Conservation (phyloP, 2,329 filamentous ascomycete genomes). For the Epichloe coenophiala region DNA sequence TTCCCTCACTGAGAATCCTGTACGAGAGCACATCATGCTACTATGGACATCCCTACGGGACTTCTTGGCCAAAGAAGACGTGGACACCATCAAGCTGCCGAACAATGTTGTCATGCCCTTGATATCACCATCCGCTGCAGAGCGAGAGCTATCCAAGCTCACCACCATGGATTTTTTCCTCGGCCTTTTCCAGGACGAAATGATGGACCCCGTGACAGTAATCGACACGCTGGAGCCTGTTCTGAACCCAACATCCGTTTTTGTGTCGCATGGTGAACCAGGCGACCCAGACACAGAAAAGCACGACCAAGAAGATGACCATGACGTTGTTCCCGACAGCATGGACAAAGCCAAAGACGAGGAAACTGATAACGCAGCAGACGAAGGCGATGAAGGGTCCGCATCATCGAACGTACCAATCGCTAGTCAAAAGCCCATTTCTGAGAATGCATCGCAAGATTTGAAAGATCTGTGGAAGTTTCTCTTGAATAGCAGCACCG, state of each 20-base stretch:
- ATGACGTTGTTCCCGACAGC: not conserved
- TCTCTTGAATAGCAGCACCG: constrained; percentile 65
- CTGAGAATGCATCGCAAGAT: constrained; percentile 39
- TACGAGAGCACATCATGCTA: constrained; percentile 41
- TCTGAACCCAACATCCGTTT: constrained; percentile 56
- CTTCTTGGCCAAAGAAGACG: constrained; percentile 27
- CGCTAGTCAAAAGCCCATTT: constrained; percentile 25
- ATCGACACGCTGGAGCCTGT: constrained; percentile 91
- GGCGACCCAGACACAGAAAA: not conserved
- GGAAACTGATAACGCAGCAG: not conserved
- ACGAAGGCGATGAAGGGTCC: constrained; percentile 1
- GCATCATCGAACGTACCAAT: not conserved
- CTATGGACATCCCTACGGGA: constrained; percentile 47
- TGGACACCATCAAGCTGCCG: constrained; percentile 44
- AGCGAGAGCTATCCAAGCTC: constrained; percentile 80
- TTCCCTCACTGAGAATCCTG: constrained; percentile 36
- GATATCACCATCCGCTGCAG: constrained; percentile 68
- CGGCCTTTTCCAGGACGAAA: constrained; percentile 73
- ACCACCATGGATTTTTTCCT: constrained; percentile 96
- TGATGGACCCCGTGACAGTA: constrained; percentile 65
- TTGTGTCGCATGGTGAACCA: constrained; percentile 15
- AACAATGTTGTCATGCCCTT: constrained; percentile 87
- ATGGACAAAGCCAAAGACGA: not conserved
- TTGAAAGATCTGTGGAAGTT: constrained; percentile 76
- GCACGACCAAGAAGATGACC: not conserved